Conservation (phyloP, 129 eudicot species). For the Gnaphalium uliginosum region DNA sequence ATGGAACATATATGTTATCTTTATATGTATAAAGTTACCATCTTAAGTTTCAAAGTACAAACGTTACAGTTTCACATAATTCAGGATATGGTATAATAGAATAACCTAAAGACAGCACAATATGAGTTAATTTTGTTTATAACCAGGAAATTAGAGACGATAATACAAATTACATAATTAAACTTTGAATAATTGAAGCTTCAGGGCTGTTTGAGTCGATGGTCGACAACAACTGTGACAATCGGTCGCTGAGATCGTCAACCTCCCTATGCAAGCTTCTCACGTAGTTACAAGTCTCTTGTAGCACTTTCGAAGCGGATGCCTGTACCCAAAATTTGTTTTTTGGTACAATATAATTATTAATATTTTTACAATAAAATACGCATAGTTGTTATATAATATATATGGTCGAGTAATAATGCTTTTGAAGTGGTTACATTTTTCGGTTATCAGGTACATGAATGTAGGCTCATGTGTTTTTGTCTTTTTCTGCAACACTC, state of each 20-base stretch:
- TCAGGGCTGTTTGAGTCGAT: constrained; percentile 63
- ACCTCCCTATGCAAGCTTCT: constrained; percentile 71
- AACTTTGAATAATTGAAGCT: constrained; percentile 67
- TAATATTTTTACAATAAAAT: neutral
- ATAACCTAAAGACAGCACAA: neutral
- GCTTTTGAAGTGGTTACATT: neutral
- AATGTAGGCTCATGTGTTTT: constrained; percentile 1
- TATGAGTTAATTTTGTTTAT: neutral
- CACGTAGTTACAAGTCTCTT: constrained; percentile 76
- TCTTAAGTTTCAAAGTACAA: neutral
- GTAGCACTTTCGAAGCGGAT: constrained; percentile 75
- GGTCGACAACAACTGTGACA: constrained; percentile 63
- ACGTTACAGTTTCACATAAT: neutral
- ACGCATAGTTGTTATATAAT: neutral
- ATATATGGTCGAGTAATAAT: neutral
- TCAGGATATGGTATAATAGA: no score
- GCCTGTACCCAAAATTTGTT: constrained; percentile 33
- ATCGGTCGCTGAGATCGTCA: constrained; percentile 75
- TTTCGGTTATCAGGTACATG: constrained; percentile 8
- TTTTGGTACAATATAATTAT: neutral
- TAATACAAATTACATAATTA: constrained; percentile 38
- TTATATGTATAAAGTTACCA: neutral
- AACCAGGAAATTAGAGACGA: neutral
- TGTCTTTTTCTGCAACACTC: constrained; percentile 15
- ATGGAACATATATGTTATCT: neutral